Evolutionary conservation across 352 stramenopile species (phyloP), one percentile per base, ranked within the genome.

Genomic region (Elongisporangium anandrum): DNA sequence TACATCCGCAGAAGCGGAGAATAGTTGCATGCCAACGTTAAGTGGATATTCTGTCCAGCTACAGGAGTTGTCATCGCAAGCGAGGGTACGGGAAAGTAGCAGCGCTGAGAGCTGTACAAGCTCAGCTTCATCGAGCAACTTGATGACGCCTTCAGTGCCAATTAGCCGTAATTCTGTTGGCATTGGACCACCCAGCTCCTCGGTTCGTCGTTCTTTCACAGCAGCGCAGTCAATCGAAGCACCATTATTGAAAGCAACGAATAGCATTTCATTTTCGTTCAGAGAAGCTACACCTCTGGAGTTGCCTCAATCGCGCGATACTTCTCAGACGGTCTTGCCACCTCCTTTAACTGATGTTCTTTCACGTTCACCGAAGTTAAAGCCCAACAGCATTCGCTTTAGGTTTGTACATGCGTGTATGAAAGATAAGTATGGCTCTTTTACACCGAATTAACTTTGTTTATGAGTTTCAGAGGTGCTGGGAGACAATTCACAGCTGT

Each of bases 401-500:
- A 72, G 73, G 75, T 83, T 26, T 70, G 56, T 19, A 17, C 24
- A 51, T 5, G 16, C 10, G 9, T n/a, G 10, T n/a, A 56, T 15
- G 26, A 24, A 7, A 34, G 24, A 54, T 1, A 4, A 41, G n/a
- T n/a, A n/a, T n/a, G n/a, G n/a, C n/a, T n/a, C n/a, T n/a, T n/a
- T n/a, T 50, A 9, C 24, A 50, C 39, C 58, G 17, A 23, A 51
- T 45, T 45, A 45, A 45, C 12, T 0, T 4, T 45, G 34, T 45
- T 45, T 4, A 17, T 45, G 34, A 17, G 4, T 45, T 47, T 53
- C 39, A 85, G 73, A 59, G 78, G 81, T 20, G 75, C 64, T 52
- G 79, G 81, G 2, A 72, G 71, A 20, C 81, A 90, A 60, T 90
- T 85, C 48, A 62, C 76, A 26, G 77, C 66, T 1, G 68, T 90